Evolutionary conservation across 805 yeast genomes (phyloP).

Genomic region (Metschnikowia matae): DNA sequence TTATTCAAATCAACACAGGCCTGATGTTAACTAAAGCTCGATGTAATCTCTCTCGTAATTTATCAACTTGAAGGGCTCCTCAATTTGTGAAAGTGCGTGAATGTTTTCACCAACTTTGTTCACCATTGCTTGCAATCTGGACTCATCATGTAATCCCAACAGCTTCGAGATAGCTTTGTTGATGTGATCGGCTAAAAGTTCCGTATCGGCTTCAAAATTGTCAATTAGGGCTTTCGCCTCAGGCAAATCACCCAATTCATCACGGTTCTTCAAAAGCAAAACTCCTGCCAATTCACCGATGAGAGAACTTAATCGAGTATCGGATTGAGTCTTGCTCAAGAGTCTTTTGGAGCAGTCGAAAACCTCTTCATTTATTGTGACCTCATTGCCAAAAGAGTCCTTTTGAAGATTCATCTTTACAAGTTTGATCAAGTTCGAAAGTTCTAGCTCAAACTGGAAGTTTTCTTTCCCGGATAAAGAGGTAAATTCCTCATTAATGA

Average conservation of each 20-base stretch:
- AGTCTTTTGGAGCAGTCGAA: background rate
- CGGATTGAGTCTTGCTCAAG: background rate
- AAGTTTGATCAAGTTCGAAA: slow-evolving; percentile 22
- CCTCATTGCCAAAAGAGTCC: slow-evolving; percentile 19
- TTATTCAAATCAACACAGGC: background rate
- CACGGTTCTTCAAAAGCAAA: slow-evolving; percentile 6
- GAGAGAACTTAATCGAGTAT: background rate
- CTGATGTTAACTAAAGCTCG: slow-evolving; percentile 9
- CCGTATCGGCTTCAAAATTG: slow-evolving; percentile 21
- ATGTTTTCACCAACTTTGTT: slow-evolving; percentile 30
- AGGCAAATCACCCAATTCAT: slow-evolving; percentile 8
- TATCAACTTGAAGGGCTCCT: slow-evolving; percentile 33
- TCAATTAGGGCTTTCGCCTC: slow-evolving; percentile 14
- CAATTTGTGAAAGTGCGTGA: slow-evolving; percentile 25
- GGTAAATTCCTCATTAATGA: slow-evolving; percentile 6
- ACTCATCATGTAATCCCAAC: slow-evolving; percentile 25
- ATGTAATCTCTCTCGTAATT: slow-evolving; percentile 37
- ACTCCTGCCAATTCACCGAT: slow-evolving; percentile 12
- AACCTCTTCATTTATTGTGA: slow-evolving; percentile 13
- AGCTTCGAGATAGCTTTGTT: slow-evolving; percentile 19
- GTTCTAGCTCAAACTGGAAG: slow-evolving; percentile 25
- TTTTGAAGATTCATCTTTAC: slow-evolving; percentile 22
- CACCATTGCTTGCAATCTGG: slow-evolving; percentile 32
- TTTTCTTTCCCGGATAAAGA: slow-evolving; percentile 3
- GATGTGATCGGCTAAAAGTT: slow-evolving; percentile 21